Evolutionary conservation across 108 stramenopile species (phyloP), one percentile per base, ranked within the genome.

Genomic region (Cyclotella baltica): DNA sequence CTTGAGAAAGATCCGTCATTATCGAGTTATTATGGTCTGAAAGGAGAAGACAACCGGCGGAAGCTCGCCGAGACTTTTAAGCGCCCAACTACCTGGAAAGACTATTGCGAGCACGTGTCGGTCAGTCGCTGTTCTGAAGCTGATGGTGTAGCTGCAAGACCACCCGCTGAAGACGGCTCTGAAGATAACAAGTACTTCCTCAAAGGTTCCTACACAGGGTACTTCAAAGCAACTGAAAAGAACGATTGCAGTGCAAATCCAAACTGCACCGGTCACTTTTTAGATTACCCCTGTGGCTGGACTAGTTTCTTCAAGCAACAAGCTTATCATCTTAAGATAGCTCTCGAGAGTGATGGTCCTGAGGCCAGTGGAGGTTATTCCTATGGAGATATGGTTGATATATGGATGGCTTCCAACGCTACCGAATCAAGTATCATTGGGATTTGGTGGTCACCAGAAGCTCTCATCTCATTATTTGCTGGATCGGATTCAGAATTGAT

Each of bases 381-480:
- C 13, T 86, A 82, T 57, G 36, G 61, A 6, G 30, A 35, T 4
- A 78, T 86, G 76, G 11, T 86, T 3, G 67, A 86, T 33, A 75
- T 86, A 25, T 86, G 71, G 69, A 35, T 72, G n/a, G 85, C 85
- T 13, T 81, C 85, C 0, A 75, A 82, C 58, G 74, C 75, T 22
- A 86, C 82, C 27, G 47, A 80, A 36, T 80, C 78, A 2, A 35
- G 71, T 58, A 68, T 83, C 19, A 47, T 83, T 27, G 46, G 78
- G 23, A 75, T 62, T 43, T 86, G 82, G 78, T 86, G 62, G 61
- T 37, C n/a, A 28, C 82, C 86, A 1, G 86, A 86, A n/a, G 38
- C 70, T 23, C 15, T 63, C 13, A 3, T 80, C 8, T 62, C 70
- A 50, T 52, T 66, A n/a, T 83, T 74, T 38, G 62, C 10, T 31